Evolutionary conservation across 169 alveolate genomes (phyloP), one percentile per base, ranked within the genome.

Genomic region (Eimeria nieschulzi): DNA sequence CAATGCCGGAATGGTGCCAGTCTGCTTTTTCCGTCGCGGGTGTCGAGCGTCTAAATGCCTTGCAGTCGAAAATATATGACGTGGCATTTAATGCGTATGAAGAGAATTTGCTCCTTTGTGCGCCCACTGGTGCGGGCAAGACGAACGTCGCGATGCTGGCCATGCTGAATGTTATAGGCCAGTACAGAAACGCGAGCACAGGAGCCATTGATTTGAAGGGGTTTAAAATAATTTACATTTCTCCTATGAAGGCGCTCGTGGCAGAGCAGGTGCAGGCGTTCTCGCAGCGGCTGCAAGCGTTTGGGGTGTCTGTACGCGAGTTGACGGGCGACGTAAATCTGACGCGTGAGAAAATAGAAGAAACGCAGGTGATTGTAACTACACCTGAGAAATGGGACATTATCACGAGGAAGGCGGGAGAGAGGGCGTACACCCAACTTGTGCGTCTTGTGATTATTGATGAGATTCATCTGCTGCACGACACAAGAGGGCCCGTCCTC

Each of bases 71-170:
- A 73, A 99, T 99, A 15, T 98, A 93, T 90, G 96, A 97, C 10
- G 95, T 96, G 17, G 99, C 99, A 3, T 97, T 98, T 90, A 94
- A 96, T 76, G 95, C 95, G 39, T 97, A 96, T 71, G 97, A 97
- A 88, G 99, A 98, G 91, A 99, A 99, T 95, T 80, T 99, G 97
- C 94, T 99, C 63, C 97, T 99, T 9, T 99, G 99, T 92, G 99
- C 99, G 25, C 99, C 99, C 12, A 99, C 99, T 3, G 99, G 99
- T 12, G 99, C 99, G 9, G 99, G 99, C 23, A 99, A 99, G 96
- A 99, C 99, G 9, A 99, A 99, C 95, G 98, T 99, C 76, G 99
- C 99, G 76, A 94, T 99, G 93, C 96, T 99, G 83, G 96, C 99
- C 72, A 99, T 99, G 61, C 95, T 99, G 78, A 97, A 99, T 91